phyloP scores from a whole-genome alignment of 2,329 filamentous ascomycete genomes.

The Ceratocystiopsis sp. region DNA sequence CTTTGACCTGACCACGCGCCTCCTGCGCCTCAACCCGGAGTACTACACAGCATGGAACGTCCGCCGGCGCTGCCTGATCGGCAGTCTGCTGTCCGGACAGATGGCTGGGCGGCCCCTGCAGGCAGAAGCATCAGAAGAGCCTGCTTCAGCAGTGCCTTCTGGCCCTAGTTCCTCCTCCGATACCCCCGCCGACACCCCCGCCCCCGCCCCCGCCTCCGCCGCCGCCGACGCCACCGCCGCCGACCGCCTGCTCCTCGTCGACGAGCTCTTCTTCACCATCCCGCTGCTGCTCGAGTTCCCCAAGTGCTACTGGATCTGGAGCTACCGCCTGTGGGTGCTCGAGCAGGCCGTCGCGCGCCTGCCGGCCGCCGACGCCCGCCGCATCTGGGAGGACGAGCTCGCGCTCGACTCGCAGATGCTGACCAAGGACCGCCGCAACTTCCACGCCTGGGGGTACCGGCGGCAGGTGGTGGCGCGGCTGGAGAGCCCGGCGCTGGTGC shows the following conservation, averaged over 20 bases:
- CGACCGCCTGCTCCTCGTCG: slow-evolving; percentile 32
- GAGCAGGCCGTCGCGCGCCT: slow-evolving; percentile 51
- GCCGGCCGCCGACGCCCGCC: slow-evolving; percentile 33
- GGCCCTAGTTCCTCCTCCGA: too few species aligned
- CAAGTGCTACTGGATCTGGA: slow-evolving; percentile 99
- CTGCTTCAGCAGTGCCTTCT: too few species aligned
- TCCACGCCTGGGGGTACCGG: slow-evolving; percentile 91
- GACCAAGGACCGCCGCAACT: slow-evolving; percentile 70
- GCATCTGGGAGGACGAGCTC: slow-evolving; percentile 74
- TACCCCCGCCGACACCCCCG: background rate
- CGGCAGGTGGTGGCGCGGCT: slow-evolving; percentile 61
- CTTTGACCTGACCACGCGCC: slow-evolving; percentile 52
- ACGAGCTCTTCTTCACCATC: slow-evolving; percentile 68
- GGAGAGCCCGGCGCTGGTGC: slow-evolving; percentile 34
- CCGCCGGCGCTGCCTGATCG: slow-evolving; percentile 53
- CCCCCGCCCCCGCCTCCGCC: background rate
- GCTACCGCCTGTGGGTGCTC: slow-evolving; percentile 77
- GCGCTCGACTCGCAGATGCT: slow-evolving; percentile 78
- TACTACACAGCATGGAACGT: slow-evolving; percentile 88
- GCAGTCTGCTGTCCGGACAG: slow-evolving; percentile 37
- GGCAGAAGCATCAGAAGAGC: too few species aligned
- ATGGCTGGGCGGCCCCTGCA: slow-evolving; percentile 32
- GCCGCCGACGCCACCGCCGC: background rate
- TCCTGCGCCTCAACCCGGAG: slow-evolving; percentile 65
- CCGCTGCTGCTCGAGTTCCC: slow-evolving; percentile 72